Base-by-base conservation (phyloP, 2,329 filamentous ascomycete species). In the Fusarium sp. region DNA sequence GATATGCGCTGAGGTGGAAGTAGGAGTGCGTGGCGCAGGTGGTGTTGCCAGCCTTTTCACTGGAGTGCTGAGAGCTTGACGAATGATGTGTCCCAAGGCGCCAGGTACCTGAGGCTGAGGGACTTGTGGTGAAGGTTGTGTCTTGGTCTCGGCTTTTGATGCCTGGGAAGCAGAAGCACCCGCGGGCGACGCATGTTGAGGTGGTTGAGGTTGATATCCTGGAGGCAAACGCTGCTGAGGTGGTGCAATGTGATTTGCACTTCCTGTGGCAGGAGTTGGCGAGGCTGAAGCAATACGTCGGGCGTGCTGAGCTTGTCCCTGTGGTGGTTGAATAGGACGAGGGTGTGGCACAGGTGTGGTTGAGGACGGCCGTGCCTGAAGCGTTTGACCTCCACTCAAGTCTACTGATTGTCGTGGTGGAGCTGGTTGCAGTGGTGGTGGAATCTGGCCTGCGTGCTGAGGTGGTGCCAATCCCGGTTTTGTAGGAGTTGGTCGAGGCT, bases 81-180 rank as follows among this genome's bases (percentile, higher is more conserved):
- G 77, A 57, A 79, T 80, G 42, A 82, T 78, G 61, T 80, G 79
- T 38, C 81, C 78, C n/a, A 80, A 79, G 36, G 82, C 78, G 6
- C 80, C 78, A 37, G 79, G 79, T 41, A 76, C 74, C 9, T 77
- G 77, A 8, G 72, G 72, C 52, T 81, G 79, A 18, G 72, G 69
- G 36, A 68, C 69, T 53, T 79, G 76, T 3, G 79, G 73, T 12
- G 74, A 73, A 6, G 64, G 38, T 42, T 75, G 71, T 10, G 60
- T 50, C 61, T 74, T 80, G 59, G 16, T 61, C 10, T 78, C 76
- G 54, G 72, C 74, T 36, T 71, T 71, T 23, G 73, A 67, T 30
- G 67, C 60, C n/a, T 63, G 62, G 18, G 77, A 61, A 5, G 70
- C 68, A 46, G 73, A 67, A 37, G 76, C 73, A 16, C 63, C 59